phyloP scores from a whole-genome alignment of 257 asterid species.

The Marsdenia floribunda region DNA sequence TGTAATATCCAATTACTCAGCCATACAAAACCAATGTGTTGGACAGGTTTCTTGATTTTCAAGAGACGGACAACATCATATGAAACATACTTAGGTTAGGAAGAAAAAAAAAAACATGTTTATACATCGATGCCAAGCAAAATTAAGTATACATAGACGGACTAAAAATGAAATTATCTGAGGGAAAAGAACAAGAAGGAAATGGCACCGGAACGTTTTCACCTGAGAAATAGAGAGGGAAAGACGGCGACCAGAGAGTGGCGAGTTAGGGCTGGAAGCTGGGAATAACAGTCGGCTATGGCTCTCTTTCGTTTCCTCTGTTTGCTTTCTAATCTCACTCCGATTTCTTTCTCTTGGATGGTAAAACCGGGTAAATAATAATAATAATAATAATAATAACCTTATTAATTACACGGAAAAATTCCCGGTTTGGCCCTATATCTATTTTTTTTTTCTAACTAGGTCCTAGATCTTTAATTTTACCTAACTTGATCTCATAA shows the following conservation, averaged over 20 bases:
- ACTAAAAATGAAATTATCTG: background rate
- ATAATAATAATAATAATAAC: no score
- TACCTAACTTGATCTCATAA: no score
- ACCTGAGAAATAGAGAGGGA: background rate
- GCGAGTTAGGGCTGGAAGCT: background rate
- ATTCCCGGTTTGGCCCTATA: no score
- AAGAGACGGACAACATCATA: background rate
- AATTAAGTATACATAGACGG: no score
- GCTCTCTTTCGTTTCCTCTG: background rate
- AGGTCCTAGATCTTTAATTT: no score
- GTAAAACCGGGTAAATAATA: no score
- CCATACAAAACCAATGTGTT: background rate
- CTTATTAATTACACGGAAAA: no score
- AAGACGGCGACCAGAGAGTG: background rate
- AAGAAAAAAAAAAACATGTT: background rate
- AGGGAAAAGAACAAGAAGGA: background rate
- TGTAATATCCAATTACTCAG: background rate
- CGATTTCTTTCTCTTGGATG: no score
- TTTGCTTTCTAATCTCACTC: background rate
- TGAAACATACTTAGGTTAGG: background rate
- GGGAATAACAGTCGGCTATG: constrained; percentile 1
- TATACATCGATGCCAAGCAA: background rate
- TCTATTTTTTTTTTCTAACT: no score
- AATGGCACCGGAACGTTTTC: background rate
- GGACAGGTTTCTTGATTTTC: background rate